These are phyloP conservation scores for Beauveria pseudobassiana DNA, from an alignment of 2,329 filamentous ascomycete species.

Conservation along the genomic window DNA sequence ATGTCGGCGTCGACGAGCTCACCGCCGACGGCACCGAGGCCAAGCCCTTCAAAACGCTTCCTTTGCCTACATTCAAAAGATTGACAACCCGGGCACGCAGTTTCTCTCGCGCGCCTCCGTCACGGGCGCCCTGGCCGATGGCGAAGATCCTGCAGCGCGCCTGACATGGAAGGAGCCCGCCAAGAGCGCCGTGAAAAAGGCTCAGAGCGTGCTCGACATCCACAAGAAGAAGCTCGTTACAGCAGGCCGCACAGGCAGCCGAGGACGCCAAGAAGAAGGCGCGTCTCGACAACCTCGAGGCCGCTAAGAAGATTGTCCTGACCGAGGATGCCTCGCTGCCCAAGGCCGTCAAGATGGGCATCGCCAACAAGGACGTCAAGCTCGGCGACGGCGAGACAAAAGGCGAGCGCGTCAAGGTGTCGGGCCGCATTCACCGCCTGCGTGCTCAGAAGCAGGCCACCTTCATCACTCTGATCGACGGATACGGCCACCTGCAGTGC, in stretches of 20 bases:
- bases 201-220: constrained; percentile 62
- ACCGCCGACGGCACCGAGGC: constrained; percentile 60
- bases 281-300: constrained; percentile 58
- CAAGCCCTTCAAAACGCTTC: constrained; percentile 74
- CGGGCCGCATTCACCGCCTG: constrained; percentile 74
- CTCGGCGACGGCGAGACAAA: constrained; percentile 50
- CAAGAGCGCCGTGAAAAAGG: constrained; percentile 83
- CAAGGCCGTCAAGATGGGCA: constrained; percentile 64
- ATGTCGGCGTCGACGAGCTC: constrained; percentile 64
- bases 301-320: constrained; percentile 68
- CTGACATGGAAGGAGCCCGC: constrained; percentile 73
- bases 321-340: constrained; percentile 66
- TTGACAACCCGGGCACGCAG: constrained; percentile 46
- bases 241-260: constrained; percentile 62
- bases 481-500: constrained; percentile 73
- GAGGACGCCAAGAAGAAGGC: constrained; percentile 67
- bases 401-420: constrained; percentile 70
- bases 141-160: constrained; percentile 56
- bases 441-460: constrained; percentile 76
- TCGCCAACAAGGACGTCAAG: constrained; percentile 61
- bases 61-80: constrained; percentile 67
- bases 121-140: constrained; percentile 50
- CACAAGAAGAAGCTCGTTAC: constrained; percentile 80
- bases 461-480: constrained; percentile 81
- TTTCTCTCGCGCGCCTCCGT: constrained; percentile 65